These are phyloP conservation scores for Pyrus hybrid DNA, from an alignment of 331 rosid species.

Conservation along the genomic window DNA sequence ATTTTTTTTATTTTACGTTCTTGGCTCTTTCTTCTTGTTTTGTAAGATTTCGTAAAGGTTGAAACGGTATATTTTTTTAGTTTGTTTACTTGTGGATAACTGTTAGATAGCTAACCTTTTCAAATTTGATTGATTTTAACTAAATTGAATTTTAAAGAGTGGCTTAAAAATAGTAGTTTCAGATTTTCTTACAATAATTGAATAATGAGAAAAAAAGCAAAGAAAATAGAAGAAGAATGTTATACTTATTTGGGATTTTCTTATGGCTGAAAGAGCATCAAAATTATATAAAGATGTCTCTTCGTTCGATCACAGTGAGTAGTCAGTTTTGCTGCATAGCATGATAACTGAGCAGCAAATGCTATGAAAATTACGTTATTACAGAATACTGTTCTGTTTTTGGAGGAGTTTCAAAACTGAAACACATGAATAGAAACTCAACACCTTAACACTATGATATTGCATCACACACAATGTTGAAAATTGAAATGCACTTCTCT, in stretches of 20 bases:
- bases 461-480: no score
- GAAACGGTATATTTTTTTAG: no score
- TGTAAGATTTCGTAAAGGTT: not conserved
- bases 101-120: not conserved
- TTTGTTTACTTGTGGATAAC: not conserved
- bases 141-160: no score
- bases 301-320: not conserved
- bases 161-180: no score
- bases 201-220: not conserved
- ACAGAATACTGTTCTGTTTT: not conserved
- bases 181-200: not conserved
- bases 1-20: not conserved
- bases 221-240: not conserved
- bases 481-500: no score
- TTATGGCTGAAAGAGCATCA: not conserved
- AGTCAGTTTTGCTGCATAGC: not conserved
- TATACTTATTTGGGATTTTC: not conserved
- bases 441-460: no score
- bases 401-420: fast-evolving
- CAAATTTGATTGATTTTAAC: not conserved
- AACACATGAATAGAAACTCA: no score
- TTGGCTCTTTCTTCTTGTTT: not conserved
- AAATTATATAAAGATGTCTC: not conserved
- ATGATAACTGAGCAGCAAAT: not conserved
- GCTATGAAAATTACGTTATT: not conserved